Evolutionary conservation across 1,284 basidiomycete genomes (phyloP).

Genomic region (Ceratobasidium papillatum): DNA sequence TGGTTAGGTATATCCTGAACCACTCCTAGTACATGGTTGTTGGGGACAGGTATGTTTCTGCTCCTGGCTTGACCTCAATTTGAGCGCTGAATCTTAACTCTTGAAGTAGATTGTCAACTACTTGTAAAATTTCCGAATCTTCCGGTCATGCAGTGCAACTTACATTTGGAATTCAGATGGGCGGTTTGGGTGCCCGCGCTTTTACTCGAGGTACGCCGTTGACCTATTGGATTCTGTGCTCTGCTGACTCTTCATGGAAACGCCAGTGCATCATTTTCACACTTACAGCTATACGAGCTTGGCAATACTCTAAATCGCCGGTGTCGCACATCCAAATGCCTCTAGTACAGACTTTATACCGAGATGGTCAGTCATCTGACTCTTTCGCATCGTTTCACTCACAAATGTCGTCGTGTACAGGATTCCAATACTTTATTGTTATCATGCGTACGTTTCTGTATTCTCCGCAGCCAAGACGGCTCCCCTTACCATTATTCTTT

Average conservation of each 20-base stretch:
- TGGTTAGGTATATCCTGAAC: constrained; percentile 11
- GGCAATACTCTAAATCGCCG: background rate
- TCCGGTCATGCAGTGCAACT: background rate
- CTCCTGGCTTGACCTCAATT: background rate
- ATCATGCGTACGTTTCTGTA: constrained; percentile 19
- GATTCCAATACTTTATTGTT: constrained; percentile 36
- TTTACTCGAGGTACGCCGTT: constrained; percentile 5
- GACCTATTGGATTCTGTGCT: background rate
- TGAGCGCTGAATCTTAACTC: background rate
- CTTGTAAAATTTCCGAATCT: background rate
- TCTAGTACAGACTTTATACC: constrained; percentile 15
- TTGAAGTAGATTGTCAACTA: constrained; percentile 1
- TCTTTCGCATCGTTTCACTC: background rate
- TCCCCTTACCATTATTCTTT: background rate
- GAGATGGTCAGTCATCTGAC: constrained; percentile 10
- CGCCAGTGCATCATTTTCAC: constrained; percentile 2
- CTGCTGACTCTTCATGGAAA: background rate
- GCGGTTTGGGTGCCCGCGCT: constrained; percentile 23
- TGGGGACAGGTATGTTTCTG: constrained; percentile 23
- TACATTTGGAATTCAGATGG: background rate
- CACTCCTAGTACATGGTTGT: constrained; percentile 6
- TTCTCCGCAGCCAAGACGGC: too few species aligned
- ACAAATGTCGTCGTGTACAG: background rate
- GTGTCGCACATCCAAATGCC: background rate
- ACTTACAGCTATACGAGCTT: constrained; percentile 28